phyloP scores from a whole-genome alignment of 176 grass and related monocot genomes.

The Phyllostachys edulis region DNA sequence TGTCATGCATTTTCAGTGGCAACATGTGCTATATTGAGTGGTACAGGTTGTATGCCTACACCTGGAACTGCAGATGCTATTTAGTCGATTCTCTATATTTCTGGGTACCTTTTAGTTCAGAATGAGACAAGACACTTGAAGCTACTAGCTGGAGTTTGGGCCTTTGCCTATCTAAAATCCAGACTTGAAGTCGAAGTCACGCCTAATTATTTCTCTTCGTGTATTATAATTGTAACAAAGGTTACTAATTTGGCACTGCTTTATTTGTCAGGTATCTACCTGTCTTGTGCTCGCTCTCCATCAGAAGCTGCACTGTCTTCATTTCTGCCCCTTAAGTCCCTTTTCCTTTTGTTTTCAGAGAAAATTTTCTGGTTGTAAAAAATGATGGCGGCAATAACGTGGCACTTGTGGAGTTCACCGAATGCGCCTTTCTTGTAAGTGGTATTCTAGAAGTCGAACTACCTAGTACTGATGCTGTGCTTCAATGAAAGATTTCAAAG shows the following conservation, averaged over 20 bases:
- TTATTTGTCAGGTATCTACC: conserved; percentile 27
- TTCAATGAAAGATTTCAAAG: conserved; percentile 8
- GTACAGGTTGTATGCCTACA: neutral
- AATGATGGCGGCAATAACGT: conserved; percentile 41
- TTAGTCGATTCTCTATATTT: neutral
- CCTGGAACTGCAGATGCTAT: conserved; percentile 3
- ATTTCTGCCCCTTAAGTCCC: neutral
- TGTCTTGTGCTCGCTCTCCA: conserved; percentile 2
- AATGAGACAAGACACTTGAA: neutral
- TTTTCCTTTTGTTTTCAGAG: conserved; percentile 12
- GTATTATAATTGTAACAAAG: neutral
- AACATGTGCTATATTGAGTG: neutral
- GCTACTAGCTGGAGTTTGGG: conserved; percentile 2
- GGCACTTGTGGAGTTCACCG: conserved; percentile 14
- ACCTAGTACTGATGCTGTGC: neutral
- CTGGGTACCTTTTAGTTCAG: neutral
- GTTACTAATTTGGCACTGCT: conserved; percentile 17
- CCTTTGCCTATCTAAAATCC: conserved; percentile 6
- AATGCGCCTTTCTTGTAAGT: conserved; percentile 33
- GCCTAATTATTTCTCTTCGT: neutral
- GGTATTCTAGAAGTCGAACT: conserved; percentile 15
- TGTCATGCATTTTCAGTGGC: conserved; percentile 13
- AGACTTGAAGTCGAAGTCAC: conserved; percentile 20
- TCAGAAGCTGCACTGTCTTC: neutral
- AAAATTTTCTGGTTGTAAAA: conserved; percentile 36